Evolutionary conservation across 2,329 filamentous ascomycete genomes (phyloP), one percentile per base, ranked within the genome.

Genomic region (Stemphylium beticola): DNA sequence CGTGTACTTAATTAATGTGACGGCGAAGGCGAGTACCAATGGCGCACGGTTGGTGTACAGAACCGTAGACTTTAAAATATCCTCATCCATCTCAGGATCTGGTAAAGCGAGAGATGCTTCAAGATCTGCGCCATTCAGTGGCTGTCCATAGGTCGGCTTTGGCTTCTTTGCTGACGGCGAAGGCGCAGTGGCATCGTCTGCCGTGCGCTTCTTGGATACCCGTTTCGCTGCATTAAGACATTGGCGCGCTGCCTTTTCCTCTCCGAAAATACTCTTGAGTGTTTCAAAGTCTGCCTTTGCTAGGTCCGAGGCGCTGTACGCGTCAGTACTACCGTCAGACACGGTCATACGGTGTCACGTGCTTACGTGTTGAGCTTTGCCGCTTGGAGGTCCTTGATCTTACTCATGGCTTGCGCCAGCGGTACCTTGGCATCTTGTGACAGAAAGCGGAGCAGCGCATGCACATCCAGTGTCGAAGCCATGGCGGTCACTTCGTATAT

Each of bases 31-130:
- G 4, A 96, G 81, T 1, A 96, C 86, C 1, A 96, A 77, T 1
- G 92, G 92, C 2, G 92, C 92, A 34, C 92, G 82, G 67, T 96
- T 96, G 0, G 91, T 95, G 57, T 87, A 78, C 1, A 96, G 64
- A 0, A 79, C 77, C 1, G 84, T 84, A 2, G 77, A 73, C 12
- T 79, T 78, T 4, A 96, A 84, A 7, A 81, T 76, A 1, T 84
- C 81, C 63, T 90, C 87, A 41, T 87, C 81, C 24, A 77, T 76
- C 7, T 78, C 77, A 2, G 85, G 73, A 1, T 67, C 63, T 0
- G 88, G 87, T 1, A 92, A 76, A 7, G 77, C 78, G 5, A 92
- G 78, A 0, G 86, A 85, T 6, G 77, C 78, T 70, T 92, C 89
- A 1, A 88, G 76, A 44, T 88, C 83, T 12, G 82, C 81, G 0